phyloP scores from a whole-genome alignment of 768 basidiomycete genomes.

The Boletus tomentosulus region DNA sequence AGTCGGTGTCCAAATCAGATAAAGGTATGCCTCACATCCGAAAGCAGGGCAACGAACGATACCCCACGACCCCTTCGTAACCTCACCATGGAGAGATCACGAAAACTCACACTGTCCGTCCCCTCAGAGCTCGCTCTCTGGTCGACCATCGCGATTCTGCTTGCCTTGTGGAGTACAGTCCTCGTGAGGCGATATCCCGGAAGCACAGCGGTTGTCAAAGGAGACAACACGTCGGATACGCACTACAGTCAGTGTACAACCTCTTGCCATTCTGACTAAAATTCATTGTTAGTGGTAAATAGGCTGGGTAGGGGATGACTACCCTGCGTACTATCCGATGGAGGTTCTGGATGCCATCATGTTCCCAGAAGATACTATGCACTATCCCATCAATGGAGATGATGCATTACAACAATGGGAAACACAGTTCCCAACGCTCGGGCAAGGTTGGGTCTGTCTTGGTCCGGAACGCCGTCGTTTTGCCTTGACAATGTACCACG shows the following conservation, averaged over 20 bases:
- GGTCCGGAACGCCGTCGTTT: constrained; percentile 30
- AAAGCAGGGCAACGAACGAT: not conserved
- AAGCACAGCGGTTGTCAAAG: not conserved
- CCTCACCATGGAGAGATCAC: constrained; percentile 11
- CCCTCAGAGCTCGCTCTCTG: constrained; percentile 21
- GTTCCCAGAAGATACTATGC: constrained; percentile 26
- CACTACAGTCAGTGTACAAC: constrained; percentile 16
- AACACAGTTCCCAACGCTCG: constrained; percentile 19
- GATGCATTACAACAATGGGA: constrained; percentile 20
- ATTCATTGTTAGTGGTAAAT: constrained; percentile 1
- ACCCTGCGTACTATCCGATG: constrained; percentile 25
- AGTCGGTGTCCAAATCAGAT: not conserved
- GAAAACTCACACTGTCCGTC: not conserved
- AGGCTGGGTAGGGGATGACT: constrained; percentile 28
- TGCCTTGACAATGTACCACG: constrained; percentile 36
- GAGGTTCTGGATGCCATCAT: constrained; percentile 17
- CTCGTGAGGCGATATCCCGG: constrained; percentile 1
- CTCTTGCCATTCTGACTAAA: not conserved
- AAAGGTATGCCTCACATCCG: constrained; percentile 1
- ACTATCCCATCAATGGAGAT: constrained; percentile 23
- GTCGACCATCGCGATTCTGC: constrained; percentile 15
- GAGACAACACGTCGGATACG: not conserved
- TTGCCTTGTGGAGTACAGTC: constrained; percentile 19
- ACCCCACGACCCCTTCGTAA: not conserved
- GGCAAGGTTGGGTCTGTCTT: constrained; percentile 23